Conservation (phyloP, 2,329 filamentous ascomycete species). For the Penicillium polonicum region DNA sequence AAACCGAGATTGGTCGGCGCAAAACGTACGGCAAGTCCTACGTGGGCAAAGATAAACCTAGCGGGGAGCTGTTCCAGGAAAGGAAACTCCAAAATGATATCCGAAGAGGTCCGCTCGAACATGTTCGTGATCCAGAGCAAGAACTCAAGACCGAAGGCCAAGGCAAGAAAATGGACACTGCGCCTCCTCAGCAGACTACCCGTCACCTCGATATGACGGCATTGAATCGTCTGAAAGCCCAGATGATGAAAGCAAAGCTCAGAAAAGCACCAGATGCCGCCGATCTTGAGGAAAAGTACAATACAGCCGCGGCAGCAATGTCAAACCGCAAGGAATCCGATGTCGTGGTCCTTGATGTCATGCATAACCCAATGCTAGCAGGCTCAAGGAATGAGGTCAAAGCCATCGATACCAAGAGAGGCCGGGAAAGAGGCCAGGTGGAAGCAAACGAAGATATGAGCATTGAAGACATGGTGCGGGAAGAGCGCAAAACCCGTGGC, state of each 20-base stretch:
- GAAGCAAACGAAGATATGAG: conserved; percentile 93
- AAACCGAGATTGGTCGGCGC: conserved; percentile 81
- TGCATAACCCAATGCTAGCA: conserved; percentile 86
- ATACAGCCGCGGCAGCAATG: conserved; percentile 66
- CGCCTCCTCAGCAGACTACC: conserved; percentile 49
- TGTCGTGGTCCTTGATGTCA: conserved; percentile 77
- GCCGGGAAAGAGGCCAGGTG: conserved; percentile 78
- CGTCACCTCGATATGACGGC: conserved; percentile 69
- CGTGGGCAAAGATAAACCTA: conserved; percentile 79
- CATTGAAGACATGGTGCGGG: conserved; percentile 94
- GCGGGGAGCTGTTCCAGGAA: conserved; percentile 80
- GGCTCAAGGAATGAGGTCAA: conserved; percentile 74
- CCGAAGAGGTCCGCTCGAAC: conserved; percentile 35
- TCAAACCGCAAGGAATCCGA: conserved; percentile 59
- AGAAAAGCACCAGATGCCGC: conserved; percentile 72
- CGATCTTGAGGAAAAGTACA: conserved; percentile 80
- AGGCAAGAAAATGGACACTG: conserved; percentile 59
- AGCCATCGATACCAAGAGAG: conserved; percentile 73
- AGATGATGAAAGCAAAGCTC: conserved; percentile 94
- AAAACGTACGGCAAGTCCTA: conserved; percentile 82
- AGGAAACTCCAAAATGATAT: conserved; percentile 62
- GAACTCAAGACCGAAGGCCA: conserved; percentile 48
- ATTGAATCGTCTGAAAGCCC: conserved; percentile 85
- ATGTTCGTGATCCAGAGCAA: conserved; percentile 35
- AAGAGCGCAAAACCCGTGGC: conserved; percentile 81